Conservation (phyloP, 768 basidiomycete species). For the Russula emetica region DNA sequence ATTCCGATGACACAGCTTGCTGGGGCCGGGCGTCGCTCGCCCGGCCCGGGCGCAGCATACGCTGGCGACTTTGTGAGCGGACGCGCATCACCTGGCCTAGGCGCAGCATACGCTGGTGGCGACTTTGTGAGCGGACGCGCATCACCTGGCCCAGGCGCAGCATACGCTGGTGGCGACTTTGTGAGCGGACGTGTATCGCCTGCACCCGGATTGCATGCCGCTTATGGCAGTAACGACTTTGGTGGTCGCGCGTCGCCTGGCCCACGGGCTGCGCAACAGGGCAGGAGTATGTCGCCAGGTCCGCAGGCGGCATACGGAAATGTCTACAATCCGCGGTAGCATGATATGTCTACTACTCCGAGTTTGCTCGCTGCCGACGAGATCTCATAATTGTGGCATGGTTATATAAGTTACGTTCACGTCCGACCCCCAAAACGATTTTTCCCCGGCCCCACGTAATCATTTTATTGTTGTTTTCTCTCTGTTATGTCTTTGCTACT, state of each 20-base stretch:
- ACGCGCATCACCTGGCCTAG: too few species aligned
- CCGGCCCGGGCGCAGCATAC: conserved; percentile 30
- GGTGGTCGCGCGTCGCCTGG: conserved; percentile 21
- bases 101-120: too few species aligned
- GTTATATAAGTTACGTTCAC: conserved; percentile 5
- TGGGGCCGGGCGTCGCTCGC: conserved; percentile 30
- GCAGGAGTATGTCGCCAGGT: conserved; percentile 42
- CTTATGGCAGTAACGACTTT: conserved; percentile 6
- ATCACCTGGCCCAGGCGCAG: conserved; percentile 18
- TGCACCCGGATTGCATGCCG: conserved; percentile 12
- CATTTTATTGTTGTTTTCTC: too few species aligned
- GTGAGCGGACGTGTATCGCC: conserved; percentile 23
- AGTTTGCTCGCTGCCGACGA: background rate
- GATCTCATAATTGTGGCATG: background rate
- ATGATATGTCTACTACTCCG: background rate
- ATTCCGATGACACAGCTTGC: conserved; percentile 71
- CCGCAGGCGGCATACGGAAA: conserved; percentile 45
- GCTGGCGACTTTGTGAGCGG: conserved; percentile 14
- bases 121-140: too few species aligned
- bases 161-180: conserved; percentile 17
- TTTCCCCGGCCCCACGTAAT: background rate
- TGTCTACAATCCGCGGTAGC: conserved; percentile 24
- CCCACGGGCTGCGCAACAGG: background rate
- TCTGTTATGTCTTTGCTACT: background rate
- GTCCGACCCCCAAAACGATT: background rate